Evolutionary conservation across 2,329 filamentous ascomycete genomes (phyloP).

Genomic region (Fusarium algeriense): DNA sequence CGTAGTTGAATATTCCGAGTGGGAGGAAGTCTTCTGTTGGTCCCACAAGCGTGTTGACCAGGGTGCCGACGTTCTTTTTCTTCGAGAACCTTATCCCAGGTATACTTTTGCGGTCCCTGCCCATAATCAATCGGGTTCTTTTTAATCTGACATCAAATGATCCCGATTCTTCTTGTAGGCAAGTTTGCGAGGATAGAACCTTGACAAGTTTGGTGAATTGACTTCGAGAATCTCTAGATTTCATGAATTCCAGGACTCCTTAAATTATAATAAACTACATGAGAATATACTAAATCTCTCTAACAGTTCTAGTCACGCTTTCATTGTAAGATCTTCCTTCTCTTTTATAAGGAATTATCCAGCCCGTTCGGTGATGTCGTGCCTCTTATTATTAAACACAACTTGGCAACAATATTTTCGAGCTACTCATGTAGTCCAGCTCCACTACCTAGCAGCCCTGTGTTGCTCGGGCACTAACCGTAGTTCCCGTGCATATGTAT

Average conservation of each 20-base stretch:
- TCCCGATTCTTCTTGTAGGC: conserved; percentile 6
- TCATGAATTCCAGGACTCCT: background rate
- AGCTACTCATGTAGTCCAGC: background rate
- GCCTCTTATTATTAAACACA: background rate
- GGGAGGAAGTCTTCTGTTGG: conserved; percentile 18
- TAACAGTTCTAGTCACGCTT: background rate
- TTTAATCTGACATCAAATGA: background rate
- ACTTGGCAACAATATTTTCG: conserved; percentile 5
- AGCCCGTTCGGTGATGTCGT: background rate
- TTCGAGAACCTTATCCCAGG: conserved; percentile 36
- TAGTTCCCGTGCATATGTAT: conserved; percentile 11
- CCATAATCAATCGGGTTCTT: conserved; percentile 3
- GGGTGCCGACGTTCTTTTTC: conserved; percentile 30
- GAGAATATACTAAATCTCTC: too few relatives aligned
- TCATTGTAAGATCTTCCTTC: background rate
- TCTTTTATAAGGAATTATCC: background rate
- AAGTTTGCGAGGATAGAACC: conserved; percentile 4
- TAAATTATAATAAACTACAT: background rate
- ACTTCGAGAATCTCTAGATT: background rate
- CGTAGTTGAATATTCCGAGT: background rate
- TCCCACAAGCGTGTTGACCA: conserved; percentile 17
- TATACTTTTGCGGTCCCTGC: conserved; percentile 10
- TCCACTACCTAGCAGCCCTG: background rate
- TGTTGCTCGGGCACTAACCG: conserved; percentile 19
- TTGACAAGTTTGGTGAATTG: background rate